phyloP scores from a whole-genome alignment of 805 yeast genomes.

The Candida ponderosae region DNA sequence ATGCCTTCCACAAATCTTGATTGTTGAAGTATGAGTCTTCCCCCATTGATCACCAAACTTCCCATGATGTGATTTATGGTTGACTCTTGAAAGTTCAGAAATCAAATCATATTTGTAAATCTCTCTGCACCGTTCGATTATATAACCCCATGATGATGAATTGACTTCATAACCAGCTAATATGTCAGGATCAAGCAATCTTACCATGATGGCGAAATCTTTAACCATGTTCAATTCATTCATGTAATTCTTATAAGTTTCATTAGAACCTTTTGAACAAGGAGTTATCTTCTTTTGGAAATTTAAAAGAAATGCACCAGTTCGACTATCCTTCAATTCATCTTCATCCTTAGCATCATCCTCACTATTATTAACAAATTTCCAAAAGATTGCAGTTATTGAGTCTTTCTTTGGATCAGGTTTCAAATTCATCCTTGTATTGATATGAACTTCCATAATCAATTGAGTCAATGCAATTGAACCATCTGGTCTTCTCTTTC shows the following conservation, averaged over 20 bases:
- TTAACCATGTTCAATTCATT: constrained; percentile 55
- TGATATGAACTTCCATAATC: constrained; percentile 60
- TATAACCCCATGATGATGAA: constrained; percentile 81
- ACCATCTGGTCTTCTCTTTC: constrained; percentile 28
- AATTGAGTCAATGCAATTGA: constrained; percentile 48
- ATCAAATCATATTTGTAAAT: constrained; percentile 44
- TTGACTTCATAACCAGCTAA: constrained; percentile 81
- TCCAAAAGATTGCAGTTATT: constrained; percentile 57
- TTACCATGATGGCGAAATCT: constrained; percentile 46
- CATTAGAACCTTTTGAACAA: neutral
- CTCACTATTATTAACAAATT: constrained; percentile 35
- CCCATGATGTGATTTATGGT: constrained; percentile 33
- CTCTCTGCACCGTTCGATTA: constrained; percentile 53
- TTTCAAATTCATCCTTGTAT: constrained; percentile 34
- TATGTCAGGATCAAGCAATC: constrained; percentile 77
- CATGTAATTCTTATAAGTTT: constrained; percentile 3
- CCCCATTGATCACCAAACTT: constrained; percentile 74
- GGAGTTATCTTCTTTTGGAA: constrained; percentile 5
- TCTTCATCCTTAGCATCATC: constrained; percentile 14
- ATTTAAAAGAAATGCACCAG: constrained; percentile 30
- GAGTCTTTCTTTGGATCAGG: constrained; percentile 68
- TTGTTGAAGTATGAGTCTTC: constrained; percentile 63
- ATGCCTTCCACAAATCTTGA: constrained; percentile 73
- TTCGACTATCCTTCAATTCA: constrained; percentile 24
- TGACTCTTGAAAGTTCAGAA: constrained; percentile 56